phyloP scores from a whole-genome alignment of 176 grass and related monocot genomes.

The Tuctoria greenei region DNA sequence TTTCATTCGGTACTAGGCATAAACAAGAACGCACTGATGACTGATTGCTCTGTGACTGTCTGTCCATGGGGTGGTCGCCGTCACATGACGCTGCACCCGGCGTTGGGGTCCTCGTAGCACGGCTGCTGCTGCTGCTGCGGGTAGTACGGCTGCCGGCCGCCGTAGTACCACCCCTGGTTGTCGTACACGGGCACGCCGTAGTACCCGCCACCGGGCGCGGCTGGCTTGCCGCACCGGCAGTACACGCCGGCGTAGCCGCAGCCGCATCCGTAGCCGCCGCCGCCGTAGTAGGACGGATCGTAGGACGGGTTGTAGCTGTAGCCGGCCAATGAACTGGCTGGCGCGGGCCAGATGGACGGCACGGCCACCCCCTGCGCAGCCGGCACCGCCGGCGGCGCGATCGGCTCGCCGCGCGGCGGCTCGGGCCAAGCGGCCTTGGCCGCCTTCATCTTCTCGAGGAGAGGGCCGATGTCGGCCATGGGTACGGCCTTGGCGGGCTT shows the following conservation, averaged over 20 bases:
- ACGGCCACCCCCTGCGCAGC: conserved; percentile 43
- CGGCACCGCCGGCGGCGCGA: not conserved
- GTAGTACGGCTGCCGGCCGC: conserved; percentile 50
- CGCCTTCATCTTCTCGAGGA: conserved; percentile 50
- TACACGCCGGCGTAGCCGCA: conserved; percentile 24
- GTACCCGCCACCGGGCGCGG: conserved; percentile 39
- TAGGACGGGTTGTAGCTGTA: conserved; percentile 46
- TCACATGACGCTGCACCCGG: conserved; percentile 64
- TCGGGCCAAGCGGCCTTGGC: conserved; percentile 21
- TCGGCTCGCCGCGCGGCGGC: conserved; percentile 33
- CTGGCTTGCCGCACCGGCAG: conserved; percentile 47
- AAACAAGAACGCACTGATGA: conserved; percentile 22
- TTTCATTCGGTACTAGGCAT: not conserved
- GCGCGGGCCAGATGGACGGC: conserved; percentile 58
- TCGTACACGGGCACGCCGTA: conserved; percentile 55
- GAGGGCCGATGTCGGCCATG: conserved; percentile 45
- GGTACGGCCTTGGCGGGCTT: conserved; percentile 22
- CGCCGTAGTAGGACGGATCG: conserved; percentile 24
- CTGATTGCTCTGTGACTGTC: conserved; percentile 28
- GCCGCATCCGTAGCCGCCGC: conserved; percentile 1
- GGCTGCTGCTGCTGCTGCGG: conserved; percentile 32
- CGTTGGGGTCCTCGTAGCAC: conserved; percentile 57
- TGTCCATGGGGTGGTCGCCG: not conserved
- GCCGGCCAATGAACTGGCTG: conserved; percentile 11
- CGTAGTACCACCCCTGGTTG: conserved; percentile 50